phyloP scores from a whole-genome alignment of 805 yeast genomes.

The Teunomyces funiuensis region DNA sequence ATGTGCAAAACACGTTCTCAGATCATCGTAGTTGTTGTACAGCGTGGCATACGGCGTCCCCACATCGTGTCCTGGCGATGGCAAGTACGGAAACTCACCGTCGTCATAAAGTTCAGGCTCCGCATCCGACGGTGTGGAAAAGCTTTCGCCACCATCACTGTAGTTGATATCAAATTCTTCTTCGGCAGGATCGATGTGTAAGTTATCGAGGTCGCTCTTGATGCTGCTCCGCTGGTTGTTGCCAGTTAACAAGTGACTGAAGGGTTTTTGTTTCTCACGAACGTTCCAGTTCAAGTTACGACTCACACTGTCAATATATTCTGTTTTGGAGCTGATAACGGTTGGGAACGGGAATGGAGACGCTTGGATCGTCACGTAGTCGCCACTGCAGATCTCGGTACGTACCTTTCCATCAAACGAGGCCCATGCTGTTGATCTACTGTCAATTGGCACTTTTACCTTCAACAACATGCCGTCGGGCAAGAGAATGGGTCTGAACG shows the following conservation, averaged over 20 bases:
- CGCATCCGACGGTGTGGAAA: slow-evolving; percentile 16
- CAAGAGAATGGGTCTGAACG: slow-evolving; percentile 86
- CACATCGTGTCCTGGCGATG: slow-evolving; percentile 26
- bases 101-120: slow-evolving; percentile 11
- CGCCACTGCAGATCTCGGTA: slow-evolving; percentile 78
- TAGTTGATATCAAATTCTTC: slow-evolving; percentile 38
- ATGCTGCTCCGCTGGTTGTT: slow-evolving; percentile 40
- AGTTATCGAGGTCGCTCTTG: slow-evolving; percentile 13
- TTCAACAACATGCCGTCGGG: slow-evolving; percentile 91
- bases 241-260: slow-evolving; percentile 58
- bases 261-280: slow-evolving; percentile 84
- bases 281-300: slow-evolving; percentile 92
- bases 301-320: slow-evolving; percentile 81
- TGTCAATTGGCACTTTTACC: slow-evolving; percentile 73
- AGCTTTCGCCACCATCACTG: slow-evolving; percentile 21
- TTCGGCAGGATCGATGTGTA: slow-evolving; percentile 17
- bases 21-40: slow-evolving; percentile 36
- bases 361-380: slow-evolving; percentile 81
- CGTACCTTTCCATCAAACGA: slow-evolving; percentile 92
- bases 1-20: slow-evolving; percentile 41
- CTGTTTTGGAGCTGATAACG: slow-evolving; percentile 69
- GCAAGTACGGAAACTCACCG: slow-evolving; percentile 28
- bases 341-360: slow-evolving; percentile 94
- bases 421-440: slow-evolving; percentile 94
- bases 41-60: background rate